Percentiles rank a stretch among this genome's conserved stretches.
Evolutionary conservation across 2,329 filamentous ascomycete genomes (phyloP).

Genomic region (Fusarium paranaense): DNA sequence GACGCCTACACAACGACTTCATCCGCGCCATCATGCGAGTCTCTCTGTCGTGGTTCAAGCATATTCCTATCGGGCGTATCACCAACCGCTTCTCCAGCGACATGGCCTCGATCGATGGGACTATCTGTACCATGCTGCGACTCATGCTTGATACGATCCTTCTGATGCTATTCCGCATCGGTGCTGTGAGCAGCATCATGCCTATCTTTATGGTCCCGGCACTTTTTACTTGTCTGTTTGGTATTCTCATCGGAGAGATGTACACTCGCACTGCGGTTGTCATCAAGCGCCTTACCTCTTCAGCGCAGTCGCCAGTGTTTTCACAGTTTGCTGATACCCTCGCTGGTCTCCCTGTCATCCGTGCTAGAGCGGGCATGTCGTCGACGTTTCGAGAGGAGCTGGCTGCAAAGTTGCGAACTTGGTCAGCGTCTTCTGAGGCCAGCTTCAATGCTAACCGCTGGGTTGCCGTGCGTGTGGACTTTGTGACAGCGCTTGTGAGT

Average conservation of each 20-base stretch:
- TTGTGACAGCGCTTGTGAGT: constrained; percentile 64
- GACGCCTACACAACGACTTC: constrained; percentile 63
- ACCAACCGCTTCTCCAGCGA: constrained; percentile 69
- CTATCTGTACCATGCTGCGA: constrained; percentile 59
- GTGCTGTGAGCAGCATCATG: constrained; percentile 62
- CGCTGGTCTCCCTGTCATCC: constrained; percentile 63
- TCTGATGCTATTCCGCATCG: constrained; percentile 59
- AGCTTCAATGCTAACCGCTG: constrained; percentile 69
- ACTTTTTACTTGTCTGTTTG: constrained; percentile 57
- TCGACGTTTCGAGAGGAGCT: constrained; percentile 60
- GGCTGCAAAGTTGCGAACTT: constrained; percentile 62
- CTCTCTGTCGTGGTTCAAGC: constrained; percentile 68
- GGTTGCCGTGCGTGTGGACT: constrained; percentile 66
- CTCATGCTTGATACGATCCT: constrained; percentile 56
- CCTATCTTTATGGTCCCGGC: constrained; percentile 63
- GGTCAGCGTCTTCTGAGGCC: constrained; percentile 60
- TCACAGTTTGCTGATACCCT: constrained; percentile 67
- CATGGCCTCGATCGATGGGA: constrained; percentile 66
- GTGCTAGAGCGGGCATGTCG: constrained; percentile 61
- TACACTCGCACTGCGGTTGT: constrained; percentile 63
- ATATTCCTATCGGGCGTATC: constrained; percentile 63
- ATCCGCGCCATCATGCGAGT: constrained; percentile 65
- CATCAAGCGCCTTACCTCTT: constrained; percentile 59
- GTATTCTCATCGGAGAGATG: constrained; percentile 60
- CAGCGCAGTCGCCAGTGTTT: constrained; percentile 65